Evolutionary conservation across 805 yeast genomes (phyloP).

Genomic region (Diddensiella santjacobensis): DNA sequence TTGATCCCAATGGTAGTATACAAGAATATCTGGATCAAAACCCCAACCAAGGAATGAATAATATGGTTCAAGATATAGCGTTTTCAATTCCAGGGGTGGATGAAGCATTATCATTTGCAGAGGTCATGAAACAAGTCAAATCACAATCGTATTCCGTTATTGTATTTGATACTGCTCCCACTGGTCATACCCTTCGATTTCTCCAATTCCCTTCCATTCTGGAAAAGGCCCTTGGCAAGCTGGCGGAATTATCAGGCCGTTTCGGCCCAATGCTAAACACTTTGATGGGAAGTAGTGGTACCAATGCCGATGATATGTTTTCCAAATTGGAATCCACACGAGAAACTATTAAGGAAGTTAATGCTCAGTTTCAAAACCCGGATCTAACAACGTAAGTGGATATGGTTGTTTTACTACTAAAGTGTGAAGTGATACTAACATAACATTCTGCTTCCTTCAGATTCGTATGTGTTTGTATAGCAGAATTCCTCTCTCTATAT

Average conservation of each 20-base stretch:
- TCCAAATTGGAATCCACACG: constrained; percentile 77
- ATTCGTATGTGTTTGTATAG: constrained; percentile 89
- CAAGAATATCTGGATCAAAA: constrained; percentile 64
- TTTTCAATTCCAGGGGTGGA: constrained; percentile 97
- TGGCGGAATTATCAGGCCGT: constrained; percentile 78
- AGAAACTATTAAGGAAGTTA: constrained; percentile 78
- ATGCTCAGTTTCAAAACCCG: constrained; percentile 92
- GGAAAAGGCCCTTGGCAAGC: constrained; percentile 80
- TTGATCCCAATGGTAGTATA: constrained; percentile 92
- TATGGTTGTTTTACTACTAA: too few species aligned
- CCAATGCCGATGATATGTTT: constrained; percentile 58
- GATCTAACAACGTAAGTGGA: constrained; percentile 71
- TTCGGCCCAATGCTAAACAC: constrained; percentile 87
- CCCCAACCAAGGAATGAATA: constrained; percentile 50
- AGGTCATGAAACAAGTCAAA: constrained; percentile 94
- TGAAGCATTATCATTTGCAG: constrained; percentile 97
- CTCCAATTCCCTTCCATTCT: constrained; percentile 90
- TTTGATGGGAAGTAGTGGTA: constrained; percentile 57
- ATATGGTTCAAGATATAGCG: constrained; percentile 84
- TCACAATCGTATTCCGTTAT: constrained; percentile 75
- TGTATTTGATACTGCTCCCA: constrained; percentile 98
- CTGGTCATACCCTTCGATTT: constrained; percentile 96
- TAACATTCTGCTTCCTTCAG: neutral
- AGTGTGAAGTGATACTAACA: too few species aligned
- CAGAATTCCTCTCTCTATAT: constrained; percentile 91